Conservation (phyloP, 306 rosid species). For the Vigna reflexopilosa region DNA sequence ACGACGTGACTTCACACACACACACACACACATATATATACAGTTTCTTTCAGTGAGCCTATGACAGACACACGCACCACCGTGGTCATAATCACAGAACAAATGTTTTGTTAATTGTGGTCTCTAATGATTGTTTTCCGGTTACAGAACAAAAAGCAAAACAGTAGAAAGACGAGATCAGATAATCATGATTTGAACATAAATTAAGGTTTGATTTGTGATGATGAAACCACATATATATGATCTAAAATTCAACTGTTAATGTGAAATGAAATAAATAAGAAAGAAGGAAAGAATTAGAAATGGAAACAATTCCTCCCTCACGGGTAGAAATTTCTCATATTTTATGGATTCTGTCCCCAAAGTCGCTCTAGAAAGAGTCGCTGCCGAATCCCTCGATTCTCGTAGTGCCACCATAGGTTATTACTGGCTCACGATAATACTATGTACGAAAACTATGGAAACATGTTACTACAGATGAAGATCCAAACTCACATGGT, state of each 20-base stretch:
- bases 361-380: conserved; percentile 26
- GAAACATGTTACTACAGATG: conserved; percentile 71
- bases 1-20: not conserved
- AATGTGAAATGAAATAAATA: not conserved
- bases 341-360: not conserved
- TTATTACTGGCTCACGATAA: conserved; percentile 16
- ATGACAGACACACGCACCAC: not conserved
- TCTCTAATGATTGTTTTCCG: not conserved
- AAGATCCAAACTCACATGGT: conserved; percentile 93
- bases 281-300: conserved; percentile 8
- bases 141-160: not conserved
- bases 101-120: not conserved
- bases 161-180: not conserved
- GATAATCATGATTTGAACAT: not conserved
- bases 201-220: not conserved
- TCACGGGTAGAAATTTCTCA: not conserved
- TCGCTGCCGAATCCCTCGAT: conserved; percentile 10
- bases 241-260: conserved; percentile 26
- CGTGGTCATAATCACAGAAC: not conserved
- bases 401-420: not conserved
- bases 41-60: conserved; percentile 17
- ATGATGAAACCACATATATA: conserved; percentile 17
- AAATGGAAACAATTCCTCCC: conserved; percentile 16
- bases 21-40: not conserved
- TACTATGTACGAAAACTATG: conserved; percentile 19